Evolutionary conservation across 257 asterid species (phyloP).

Genomic region (Striga asiatica): DNA sequence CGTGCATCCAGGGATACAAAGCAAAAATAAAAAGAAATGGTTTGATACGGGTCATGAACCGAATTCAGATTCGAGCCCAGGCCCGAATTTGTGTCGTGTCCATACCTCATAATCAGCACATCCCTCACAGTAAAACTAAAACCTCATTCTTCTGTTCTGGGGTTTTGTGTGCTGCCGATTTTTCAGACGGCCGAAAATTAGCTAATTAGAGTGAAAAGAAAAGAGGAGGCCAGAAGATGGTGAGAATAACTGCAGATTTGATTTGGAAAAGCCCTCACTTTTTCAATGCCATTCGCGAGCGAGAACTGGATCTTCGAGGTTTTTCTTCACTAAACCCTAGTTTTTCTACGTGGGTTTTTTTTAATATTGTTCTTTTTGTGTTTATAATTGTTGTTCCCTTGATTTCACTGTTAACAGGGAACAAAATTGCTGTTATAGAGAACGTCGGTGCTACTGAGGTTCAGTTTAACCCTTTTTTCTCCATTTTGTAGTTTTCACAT

Average conservation of each 20-base stretch:
- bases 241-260: constrained; percentile 81
- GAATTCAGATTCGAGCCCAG: too few species aligned
- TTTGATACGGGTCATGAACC: too few species aligned
- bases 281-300: constrained; percentile 90
- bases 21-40: too few species aligned
- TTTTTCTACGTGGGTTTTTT: background rate
- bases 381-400: background rate
- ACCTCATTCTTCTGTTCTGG: constrained; percentile 11
- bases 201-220: background rate
- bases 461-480: background rate
- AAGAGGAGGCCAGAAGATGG: constrained; percentile 33
- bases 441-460: constrained; percentile 99
- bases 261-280: constrained; percentile 95
- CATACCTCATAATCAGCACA: background rate
- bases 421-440: constrained; percentile 86
- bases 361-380: background rate
- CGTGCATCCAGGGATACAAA: too few species aligned
- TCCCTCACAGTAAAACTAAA: background rate
- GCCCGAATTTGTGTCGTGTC: background rate
- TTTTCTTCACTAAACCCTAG: constrained; percentile 23
- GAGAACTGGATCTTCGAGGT: constrained; percentile 97
- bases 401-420: constrained; percentile 35
- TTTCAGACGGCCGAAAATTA: background rate
- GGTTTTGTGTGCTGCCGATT: constrained; percentile 18
- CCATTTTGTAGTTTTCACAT: background rate